phyloP scores from a whole-genome alignment of 2,329 filamentous ascomycete genomes.

The Curvularia sp. region DNA sequence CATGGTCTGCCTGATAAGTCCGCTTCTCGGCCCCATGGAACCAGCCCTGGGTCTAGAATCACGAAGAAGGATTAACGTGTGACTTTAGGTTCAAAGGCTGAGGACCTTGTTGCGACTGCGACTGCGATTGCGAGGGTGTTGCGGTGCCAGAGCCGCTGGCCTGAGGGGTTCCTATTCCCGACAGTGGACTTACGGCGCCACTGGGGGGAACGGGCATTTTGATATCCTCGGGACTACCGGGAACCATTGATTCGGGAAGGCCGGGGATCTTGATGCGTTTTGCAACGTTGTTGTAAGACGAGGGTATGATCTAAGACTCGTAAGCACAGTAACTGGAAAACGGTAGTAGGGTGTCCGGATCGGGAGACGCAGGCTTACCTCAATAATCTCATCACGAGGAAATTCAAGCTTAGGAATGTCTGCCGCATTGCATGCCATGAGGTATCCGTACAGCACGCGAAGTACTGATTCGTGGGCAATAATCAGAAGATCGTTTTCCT shows the following conservation, averaged over 20 bases:
- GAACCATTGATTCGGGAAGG: constrained; percentile 71
- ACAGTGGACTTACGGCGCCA: constrained; percentile 55
- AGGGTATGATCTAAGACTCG: constrained; percentile 77
- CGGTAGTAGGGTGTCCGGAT: no score
- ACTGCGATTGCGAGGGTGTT: constrained; percentile 5
- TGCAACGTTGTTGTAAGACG: constrained; percentile 95
- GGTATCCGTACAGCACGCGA: constrained; percentile 92
- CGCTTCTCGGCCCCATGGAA: constrained; percentile 30
- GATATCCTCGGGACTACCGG: constrained; percentile 80
- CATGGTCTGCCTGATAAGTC: constrained; percentile 13
- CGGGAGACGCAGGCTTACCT: constrained; percentile 59
- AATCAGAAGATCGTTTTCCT: constrained; percentile 96
- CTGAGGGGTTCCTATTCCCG: constrained; percentile 51
- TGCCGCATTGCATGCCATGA: constrained; percentile 97
- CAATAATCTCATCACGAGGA: constrained; percentile 95
- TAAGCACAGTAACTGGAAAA: not conserved
- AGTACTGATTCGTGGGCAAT: constrained; percentile 98
- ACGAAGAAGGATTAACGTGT: constrained; percentile 15
- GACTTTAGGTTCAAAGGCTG: constrained; percentile 16
- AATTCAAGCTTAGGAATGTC: constrained; percentile 94
- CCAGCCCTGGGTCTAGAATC: constrained; percentile 16
- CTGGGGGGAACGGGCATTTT: constrained; percentile 75
- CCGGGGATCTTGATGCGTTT: constrained; percentile 85
- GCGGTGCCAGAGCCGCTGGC: constrained; percentile 9
- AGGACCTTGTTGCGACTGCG: constrained; percentile 4